Percentiles rank a stretch among this genome's conserved stretches.
Evolutionary conservation across 352 stramenopile species (phyloP).

Genomic region (Aphanomyces invadans): DNA sequence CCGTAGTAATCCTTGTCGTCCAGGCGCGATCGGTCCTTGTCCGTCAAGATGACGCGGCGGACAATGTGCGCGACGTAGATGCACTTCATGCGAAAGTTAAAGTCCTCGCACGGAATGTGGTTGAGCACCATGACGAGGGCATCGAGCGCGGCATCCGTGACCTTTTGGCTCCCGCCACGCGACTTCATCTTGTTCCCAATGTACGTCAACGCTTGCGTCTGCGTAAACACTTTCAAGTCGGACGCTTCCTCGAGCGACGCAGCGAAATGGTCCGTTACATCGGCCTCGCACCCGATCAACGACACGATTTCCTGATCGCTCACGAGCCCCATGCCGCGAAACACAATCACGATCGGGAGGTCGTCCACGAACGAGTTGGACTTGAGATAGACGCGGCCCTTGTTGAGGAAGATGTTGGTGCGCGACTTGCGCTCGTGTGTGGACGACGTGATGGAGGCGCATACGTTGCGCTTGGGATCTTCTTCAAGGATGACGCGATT

Average conservation of each 20-base stretch:
- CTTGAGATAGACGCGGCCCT: slow-evolving; percentile 96
- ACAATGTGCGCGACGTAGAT: slow-evolving; percentile 99
- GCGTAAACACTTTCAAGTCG: slow-evolving; percentile 93
- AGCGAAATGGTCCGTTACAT: slow-evolving; percentile 92
- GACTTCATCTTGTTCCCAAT: slow-evolving; percentile 96
- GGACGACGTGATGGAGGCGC: slow-evolving; percentile 95
- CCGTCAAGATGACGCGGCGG: slow-evolving; percentile 81
- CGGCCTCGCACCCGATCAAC: slow-evolving; percentile 89
- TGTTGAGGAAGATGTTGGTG: slow-evolving; percentile 97
- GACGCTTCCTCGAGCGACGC: slow-evolving; percentile 94
- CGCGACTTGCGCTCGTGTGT: slow-evolving; percentile 98
- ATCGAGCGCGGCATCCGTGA: slow-evolving; percentile 94
- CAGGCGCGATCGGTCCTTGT: slow-evolving; percentile 83
- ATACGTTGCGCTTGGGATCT: slow-evolving; percentile 88
- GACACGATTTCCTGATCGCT: slow-evolving; percentile 98
- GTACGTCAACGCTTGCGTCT: slow-evolving; percentile 92
- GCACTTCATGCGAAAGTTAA: slow-evolving; percentile 96
- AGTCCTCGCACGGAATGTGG: slow-evolving; percentile 97
- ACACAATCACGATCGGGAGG: slow-evolving; percentile 94
- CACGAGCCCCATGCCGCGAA: slow-evolving; percentile 97
- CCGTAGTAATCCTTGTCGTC: slow-evolving; percentile 99
- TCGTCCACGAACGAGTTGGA: slow-evolving; percentile 98
- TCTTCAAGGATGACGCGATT: slow-evolving; percentile 99
- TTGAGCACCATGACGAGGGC: slow-evolving; percentile 98
- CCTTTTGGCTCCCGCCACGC: slow-evolving; percentile 35